Base-by-base conservation (phyloP, 2,329 filamentous ascomycete genomes). In the Podosphaera fusca region DNA sequence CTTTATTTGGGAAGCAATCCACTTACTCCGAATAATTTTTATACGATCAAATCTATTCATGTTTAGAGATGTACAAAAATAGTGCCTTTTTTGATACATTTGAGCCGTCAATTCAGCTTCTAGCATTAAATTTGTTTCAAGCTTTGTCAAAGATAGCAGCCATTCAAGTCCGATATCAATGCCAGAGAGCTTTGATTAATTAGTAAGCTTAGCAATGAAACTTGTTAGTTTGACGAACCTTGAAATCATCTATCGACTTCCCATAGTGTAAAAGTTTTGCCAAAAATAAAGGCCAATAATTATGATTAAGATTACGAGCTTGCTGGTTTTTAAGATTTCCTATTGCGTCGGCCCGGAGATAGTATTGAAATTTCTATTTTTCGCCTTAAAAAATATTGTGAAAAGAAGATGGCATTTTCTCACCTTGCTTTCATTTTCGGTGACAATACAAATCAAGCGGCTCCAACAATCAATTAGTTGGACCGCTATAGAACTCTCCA, bases 141-240 rank as follows among this genome's bases (percentile, higher is more conserved):
- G 79, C 77, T 61, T 77, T 77, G 47, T 74, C 70, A 51, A 81
- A 67, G 6, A 73, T 71, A 74, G 63, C 47, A 76, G 61, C 74
- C 79, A 80, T n/a, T 79, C 65, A 46, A 75, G 73, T 3, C 74
- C 66, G 8, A 75, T 63, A 7, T 70, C 72, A n/a, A 62, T 61
- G 33, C 49, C 38, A 55, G 63, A 56, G 60, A 68, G 69, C 59
- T 68, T 4, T 68, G 59, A 77, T 31, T 21, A 59, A 49, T 58
- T 31, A 58, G 12, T 50, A 35, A 10, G 46, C 30, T 42, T 46
- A 8, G 21, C 36, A 29, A 55, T 21, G 4, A 31, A 29, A 38
- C 2, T 31, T 35, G 38, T 34, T 42, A 21, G 38, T 29, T 2
- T 10, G 14, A 40, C 30, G 55, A 57, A 64, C 61, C 53, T 61